These are phyloP conservation scores for Fennellomyces sp. DNA, from an alignment of 371 early-diverging fungal species.

Conservation along the genomic window DNA sequence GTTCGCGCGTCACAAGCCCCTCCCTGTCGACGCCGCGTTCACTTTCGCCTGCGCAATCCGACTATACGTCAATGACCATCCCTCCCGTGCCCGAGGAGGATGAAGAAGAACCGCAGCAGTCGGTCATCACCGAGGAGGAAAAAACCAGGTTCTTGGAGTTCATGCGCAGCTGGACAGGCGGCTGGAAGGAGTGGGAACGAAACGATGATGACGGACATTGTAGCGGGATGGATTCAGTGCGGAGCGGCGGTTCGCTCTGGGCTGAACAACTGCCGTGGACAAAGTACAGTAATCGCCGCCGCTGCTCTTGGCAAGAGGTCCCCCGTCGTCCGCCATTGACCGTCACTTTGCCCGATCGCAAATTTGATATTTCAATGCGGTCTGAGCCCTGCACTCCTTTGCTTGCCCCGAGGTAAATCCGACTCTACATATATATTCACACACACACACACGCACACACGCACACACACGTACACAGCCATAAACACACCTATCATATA, in stretches of 20 bases:
- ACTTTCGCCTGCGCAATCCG: conserved; percentile 9
- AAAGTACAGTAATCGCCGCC: neutral
- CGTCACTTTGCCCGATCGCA: conserved; percentile 5
- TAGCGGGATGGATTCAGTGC: conserved; percentile 3
- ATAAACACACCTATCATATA: too few species aligned
- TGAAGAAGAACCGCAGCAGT: neutral
- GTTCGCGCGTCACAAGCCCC: conserved; percentile 5
- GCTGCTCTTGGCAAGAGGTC: conserved; percentile 2
- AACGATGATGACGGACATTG: neutral
- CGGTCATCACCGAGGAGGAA: conserved; percentile 42
- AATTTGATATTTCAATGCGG: conserved; percentile 2
- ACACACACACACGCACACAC: neutral
- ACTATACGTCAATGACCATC: conserved; percentile 7
- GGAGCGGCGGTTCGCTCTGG: conserved; percentile 30
- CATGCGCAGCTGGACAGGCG: conserved; percentile 51
- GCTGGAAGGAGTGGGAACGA: conserved; percentile 33
- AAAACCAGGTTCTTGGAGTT: conserved; percentile 45
- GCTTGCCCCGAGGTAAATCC: conserved; percentile 9
- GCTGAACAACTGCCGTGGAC: conserved; percentile 40
- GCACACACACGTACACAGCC: neutral
- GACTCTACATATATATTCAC: neutral
- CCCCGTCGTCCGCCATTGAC: neutral
- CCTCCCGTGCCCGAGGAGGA: conserved; percentile 15
- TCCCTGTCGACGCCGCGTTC: conserved; percentile 29
- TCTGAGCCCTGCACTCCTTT: conserved; percentile 10